Evolutionary conservation across 768 basidiomycete genomes (phyloP).

Genomic region (Termitomyces sp.): DNA sequence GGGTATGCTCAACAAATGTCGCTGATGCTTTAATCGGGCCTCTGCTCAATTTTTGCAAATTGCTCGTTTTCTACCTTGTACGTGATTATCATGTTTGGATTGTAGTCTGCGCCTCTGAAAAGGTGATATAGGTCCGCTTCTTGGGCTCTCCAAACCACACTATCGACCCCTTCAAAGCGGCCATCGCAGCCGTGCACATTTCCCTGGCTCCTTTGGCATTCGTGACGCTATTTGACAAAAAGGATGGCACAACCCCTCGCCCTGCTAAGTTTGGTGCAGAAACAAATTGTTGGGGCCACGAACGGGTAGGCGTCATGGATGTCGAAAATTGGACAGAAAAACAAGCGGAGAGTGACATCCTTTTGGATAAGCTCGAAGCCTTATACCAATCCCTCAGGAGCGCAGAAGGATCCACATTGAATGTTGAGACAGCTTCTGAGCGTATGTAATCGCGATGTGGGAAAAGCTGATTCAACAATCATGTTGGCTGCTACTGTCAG

Average conservation of each 20-base stretch:
- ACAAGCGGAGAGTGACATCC: conserved; percentile 33
- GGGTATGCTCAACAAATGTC: conserved; percentile 63
- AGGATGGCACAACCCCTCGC: conserved; percentile 12
- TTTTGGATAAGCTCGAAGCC: conserved; percentile 52
- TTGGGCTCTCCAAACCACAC: conserved; percentile 65
- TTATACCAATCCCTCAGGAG: conserved; percentile 35
- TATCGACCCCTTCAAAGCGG: conserved; percentile 56
- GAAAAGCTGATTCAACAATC: not conserved
- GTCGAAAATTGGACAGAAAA: conserved; percentile 50
- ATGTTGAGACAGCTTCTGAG: conserved; percentile 9
- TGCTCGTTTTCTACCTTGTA: conserved; percentile 59
- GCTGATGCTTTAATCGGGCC: conserved; percentile 38
- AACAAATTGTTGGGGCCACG: conserved; percentile 50
- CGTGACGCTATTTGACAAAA: conserved; percentile 31
- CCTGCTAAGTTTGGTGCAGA: conserved; percentile 52
- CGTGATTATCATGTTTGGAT: conserved; percentile 17
- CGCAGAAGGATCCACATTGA: conserved; percentile 15
- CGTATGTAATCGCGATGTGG: conserved; percentile 3
- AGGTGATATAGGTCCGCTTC: conserved; percentile 49
- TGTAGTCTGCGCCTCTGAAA: not conserved
- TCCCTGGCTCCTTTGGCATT: conserved; percentile 50
- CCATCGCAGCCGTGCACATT: conserved; percentile 62
- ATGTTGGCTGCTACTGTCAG: too few relatives aligned
- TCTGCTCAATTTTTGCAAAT: conserved; percentile 42
- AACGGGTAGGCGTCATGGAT: conserved; percentile 41